A percentile compares a stretch with the other conserved stretches of the same genome.
These are phyloP conservation scores for Malbranchea zuffiana DNA, from an alignment of 2,329 filamentous ascomycete genomes.

Conservation along the genomic window DNA sequence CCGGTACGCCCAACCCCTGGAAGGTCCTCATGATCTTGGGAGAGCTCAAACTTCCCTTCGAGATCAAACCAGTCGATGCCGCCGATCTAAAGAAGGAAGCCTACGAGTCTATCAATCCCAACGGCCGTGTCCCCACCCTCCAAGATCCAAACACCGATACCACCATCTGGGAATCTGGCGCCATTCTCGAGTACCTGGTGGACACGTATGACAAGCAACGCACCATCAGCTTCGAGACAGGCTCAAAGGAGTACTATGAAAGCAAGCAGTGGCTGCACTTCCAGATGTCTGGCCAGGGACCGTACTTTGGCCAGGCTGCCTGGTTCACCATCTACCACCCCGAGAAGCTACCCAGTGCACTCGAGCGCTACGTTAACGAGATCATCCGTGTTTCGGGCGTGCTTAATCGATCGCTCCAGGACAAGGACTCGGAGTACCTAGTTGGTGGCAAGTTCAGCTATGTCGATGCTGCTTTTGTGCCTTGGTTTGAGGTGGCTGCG, in stretches of 20 bases:
- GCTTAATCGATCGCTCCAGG: slow-evolving; percentile 32
- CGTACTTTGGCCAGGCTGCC: slow-evolving; percentile 34
- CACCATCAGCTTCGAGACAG: slow-evolving; percentile 32
- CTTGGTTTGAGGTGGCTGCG: slow-evolving; percentile 1
- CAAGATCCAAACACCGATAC: slow-evolving; percentile 39
- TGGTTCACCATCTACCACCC: slow-evolving; percentile 31
- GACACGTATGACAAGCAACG: slow-evolving; percentile 36
- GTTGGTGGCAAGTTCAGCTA: slow-evolving; percentile 8
- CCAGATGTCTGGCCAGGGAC: slow-evolving; percentile 25
- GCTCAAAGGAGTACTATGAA: slow-evolving; percentile 26
- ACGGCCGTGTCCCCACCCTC: slow-evolving; percentile 29
- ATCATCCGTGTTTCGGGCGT: slow-evolving; percentile 38
- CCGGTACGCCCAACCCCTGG: slow-evolving; percentile 12
- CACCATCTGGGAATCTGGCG: slow-evolving; percentile 41
- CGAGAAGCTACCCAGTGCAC: slow-evolving; percentile 37
- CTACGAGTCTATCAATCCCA: slow-evolving; percentile 22
- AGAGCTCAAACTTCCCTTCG: slow-evolving; percentile 12
- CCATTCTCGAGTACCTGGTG: slow-evolving; percentile 38
- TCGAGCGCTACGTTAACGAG: slow-evolving; percentile 40
- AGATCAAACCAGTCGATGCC: neutral
- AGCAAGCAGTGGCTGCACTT: slow-evolving; percentile 37
- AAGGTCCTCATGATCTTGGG: slow-evolving; percentile 18
- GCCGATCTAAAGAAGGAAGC: slow-evolving; percentile 11
- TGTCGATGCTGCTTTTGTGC: slow-evolving; percentile 3
- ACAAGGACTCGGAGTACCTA: slow-evolving; percentile 6